phyloP scores from a whole-genome alignment of 2,329 filamentous ascomycete genomes.

The Colletotrichum lindemuthianum region DNA sequence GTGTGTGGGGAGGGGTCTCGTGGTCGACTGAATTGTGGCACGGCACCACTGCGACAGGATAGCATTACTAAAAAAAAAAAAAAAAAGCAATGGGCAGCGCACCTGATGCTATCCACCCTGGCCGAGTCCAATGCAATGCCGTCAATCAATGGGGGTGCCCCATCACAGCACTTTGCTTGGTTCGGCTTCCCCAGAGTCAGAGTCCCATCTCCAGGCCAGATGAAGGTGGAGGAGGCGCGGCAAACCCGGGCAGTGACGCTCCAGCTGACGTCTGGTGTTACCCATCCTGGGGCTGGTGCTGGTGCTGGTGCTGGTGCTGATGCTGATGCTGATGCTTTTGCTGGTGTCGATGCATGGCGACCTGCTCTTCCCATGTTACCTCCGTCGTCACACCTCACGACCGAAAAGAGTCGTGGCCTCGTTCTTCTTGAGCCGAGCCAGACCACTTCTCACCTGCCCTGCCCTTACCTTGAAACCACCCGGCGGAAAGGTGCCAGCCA shows the following conservation, averaged over 20 bases:
- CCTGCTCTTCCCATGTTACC: no score
- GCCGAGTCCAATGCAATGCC: background rate
- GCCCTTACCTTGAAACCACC: background rate
- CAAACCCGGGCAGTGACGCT: constrained; percentile 1
- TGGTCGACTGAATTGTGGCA: constrained; percentile 14
- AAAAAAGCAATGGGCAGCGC: constrained; percentile 20
- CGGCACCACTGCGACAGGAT: constrained; percentile 3
- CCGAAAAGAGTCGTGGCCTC: background rate
- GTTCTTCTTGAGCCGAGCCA: background rate
- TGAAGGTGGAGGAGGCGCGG: constrained; percentile 2
- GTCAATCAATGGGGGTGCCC: constrained; percentile 5
- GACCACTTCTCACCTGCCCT: background rate
- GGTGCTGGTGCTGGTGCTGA: background rate
- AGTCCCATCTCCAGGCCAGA: constrained; percentile 1
- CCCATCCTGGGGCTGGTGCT: constrained; percentile 4
- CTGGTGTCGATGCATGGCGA: no score
- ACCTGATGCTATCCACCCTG: constrained; percentile 11
- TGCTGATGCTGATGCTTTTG: no score
- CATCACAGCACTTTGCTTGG: background rate
- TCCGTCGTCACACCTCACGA: no score
- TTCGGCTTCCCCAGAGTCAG: constrained; percentile 7
- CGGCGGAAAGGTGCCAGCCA: background rate
- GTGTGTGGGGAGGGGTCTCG: constrained; percentile 30
- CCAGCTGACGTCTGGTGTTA: no score
- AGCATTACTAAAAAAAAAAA: background rate